phyloP scores from a whole-genome alignment of 2,329 filamentous ascomycete species.

The Emericellopsis cladophorae region DNA sequence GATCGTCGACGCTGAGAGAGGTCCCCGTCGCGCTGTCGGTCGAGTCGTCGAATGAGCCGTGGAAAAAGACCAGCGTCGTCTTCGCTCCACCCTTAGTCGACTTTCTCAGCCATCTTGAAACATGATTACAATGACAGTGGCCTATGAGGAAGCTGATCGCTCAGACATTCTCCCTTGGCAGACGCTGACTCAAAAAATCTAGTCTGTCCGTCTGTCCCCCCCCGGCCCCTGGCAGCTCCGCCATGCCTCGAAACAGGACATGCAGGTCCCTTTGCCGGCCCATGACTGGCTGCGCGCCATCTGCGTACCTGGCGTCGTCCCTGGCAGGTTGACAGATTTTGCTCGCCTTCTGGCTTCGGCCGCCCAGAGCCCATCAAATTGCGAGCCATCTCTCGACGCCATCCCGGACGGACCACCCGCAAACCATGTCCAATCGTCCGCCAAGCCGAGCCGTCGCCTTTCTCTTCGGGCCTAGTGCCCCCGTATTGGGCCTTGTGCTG shows the following conservation, averaged over 20 bases:
- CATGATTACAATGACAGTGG: slow-evolving; percentile 10
- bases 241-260: slow-evolving; percentile 24
- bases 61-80: neutral
- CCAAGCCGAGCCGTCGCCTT: neutral
- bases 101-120: slow-evolving; percentile 11
- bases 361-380: neutral
- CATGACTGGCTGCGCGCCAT: slow-evolving; percentile 4
- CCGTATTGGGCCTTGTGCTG: neutral
- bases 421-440: neutral
- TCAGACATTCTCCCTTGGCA: neutral
- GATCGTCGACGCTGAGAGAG: no score
- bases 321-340: neutral
- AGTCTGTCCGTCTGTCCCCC: neutral
- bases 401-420: neutral
- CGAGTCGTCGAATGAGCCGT: neutral
- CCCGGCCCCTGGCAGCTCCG: slow-evolving; percentile 17
- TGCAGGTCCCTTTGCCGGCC: slow-evolving; percentile 1
- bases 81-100: neutral
- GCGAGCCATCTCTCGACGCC: neutral
- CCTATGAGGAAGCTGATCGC: slow-evolving; percentile 15
- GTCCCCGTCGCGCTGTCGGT: neutral
- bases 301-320: slow-evolving; percentile 18
- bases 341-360: neutral
- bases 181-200: neutral
- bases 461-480: neutral